Base-by-base conservation (phyloP, 176 grass and related monocot species). In the Oryza longistaminata region DNA sequence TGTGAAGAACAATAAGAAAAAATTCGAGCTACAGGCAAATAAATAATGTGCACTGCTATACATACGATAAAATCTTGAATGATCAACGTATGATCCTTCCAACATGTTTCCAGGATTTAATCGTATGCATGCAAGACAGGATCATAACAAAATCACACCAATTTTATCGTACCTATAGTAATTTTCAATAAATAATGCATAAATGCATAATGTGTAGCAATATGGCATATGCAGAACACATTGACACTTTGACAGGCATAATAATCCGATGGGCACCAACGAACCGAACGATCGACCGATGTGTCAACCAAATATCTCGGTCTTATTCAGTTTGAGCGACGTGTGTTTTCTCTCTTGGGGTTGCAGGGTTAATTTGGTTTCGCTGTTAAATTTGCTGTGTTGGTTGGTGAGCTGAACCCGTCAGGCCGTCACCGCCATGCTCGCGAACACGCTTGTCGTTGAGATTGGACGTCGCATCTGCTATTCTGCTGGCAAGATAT, bases 391-490 rank as follows among this genome's bases (percentile, higher is more conserved):
- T n/a, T 60, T n/a, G 19, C 53, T 19, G 19, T 6, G 19, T 8
- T 3, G 83, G 66, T 64, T 49, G 53, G 75, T 72, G 53, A 86
- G 71, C 67, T 33, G 19, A 66, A 39, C n/a, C n/a, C n/a, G n/a
- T n/a, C n/a, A n/a, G n/a, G 9, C 9, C 5, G 27, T 66, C 84
- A 42, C 39, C 6, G 37, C 9, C 21, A 10, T n/a, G 29, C n/a
- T 50, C 26, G 11, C 27, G 4, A 61, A 61, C 21, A 61, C 43
- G 52, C 71, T 85, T 77, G 12, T 81, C 65, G 52, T 65, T 43
- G 52, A 14, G 72, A 81, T 76, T 66, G 43, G 83, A 89, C 65
- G 19, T 50, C 16, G 16, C 88, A 62, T 76, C 76, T 62, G n/a
- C n/a, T n/a, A n/a, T n/a, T n/a, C n/a, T n/a, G 24, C 77, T 15